Evolutionary conservation across 2,329 filamentous ascomycete genomes (phyloP).

Genomic region (Scedosporium dehoogii): DNA sequence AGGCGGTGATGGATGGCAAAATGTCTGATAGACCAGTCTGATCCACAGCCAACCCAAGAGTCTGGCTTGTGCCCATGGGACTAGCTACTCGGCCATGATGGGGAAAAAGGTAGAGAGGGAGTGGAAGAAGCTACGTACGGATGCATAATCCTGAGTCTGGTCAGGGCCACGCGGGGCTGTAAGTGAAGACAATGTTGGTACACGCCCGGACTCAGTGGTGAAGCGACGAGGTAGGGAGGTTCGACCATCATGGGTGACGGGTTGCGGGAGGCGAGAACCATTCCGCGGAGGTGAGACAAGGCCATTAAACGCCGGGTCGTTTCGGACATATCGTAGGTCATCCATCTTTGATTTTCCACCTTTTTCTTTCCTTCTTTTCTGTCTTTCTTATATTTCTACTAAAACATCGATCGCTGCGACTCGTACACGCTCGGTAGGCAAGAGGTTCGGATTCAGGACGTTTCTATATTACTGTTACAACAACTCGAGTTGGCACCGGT

Average conservation of each 20-base stretch:
- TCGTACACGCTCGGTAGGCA: slow-evolving; percentile 6
- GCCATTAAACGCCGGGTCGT: slow-evolving; percentile 64
- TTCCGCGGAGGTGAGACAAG: slow-evolving; percentile 67
- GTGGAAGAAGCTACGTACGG: slow-evolving; percentile 19
- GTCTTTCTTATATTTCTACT: slow-evolving; percentile 4
- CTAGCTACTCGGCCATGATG: not conserved
- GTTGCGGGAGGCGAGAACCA: slow-evolving; percentile 50
- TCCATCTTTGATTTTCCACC: slow-evolving; percentile 55
- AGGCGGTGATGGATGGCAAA: not conserved
- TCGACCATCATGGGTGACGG: slow-evolving; percentile 57
- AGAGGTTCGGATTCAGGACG: not conserved
- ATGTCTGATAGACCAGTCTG: not conserved
- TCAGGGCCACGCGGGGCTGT: slow-evolving; percentile 41
- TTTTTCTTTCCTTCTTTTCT: not conserved
- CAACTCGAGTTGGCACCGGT: not conserved
- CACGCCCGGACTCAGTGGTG: slow-evolving; percentile 80
- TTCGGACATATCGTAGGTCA: slow-evolving; percentile 68
- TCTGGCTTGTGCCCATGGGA: not conserved
- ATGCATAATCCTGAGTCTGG: slow-evolving; percentile 36
- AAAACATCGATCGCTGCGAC: slow-evolving; percentile 3
- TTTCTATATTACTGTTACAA: slow-evolving; percentile 8
- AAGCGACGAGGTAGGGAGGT: slow-evolving; percentile 80
- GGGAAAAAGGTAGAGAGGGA: not conserved
- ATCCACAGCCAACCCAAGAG: not conserved
- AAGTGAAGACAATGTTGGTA: slow-evolving; percentile 63